Percentiles rank a stretch among this genome's conserved stretches.
Evolutionary conservation across 1,284 basidiomycete genomes (phyloP).

Genomic region (Apiotrichum gracile): DNA sequence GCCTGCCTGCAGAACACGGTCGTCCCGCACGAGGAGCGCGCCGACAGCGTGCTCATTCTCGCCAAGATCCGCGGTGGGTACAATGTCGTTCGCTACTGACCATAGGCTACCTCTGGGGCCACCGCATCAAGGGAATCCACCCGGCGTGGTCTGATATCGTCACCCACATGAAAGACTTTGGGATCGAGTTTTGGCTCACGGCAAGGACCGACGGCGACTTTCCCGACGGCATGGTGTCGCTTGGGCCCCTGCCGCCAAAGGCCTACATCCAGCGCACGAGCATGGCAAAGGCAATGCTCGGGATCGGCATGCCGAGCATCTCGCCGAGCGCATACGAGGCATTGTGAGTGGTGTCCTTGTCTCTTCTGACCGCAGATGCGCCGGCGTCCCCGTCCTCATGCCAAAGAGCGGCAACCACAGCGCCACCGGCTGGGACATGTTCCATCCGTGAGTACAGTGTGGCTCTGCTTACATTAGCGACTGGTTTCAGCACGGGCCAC

Average conservation of each 20-base stretch:
- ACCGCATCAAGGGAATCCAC: not conserved
- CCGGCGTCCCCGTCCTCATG: constrained; percentile 42
- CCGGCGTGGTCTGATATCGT: not conserved
- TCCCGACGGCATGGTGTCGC: constrained; percentile 20
- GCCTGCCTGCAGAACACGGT: constrained; percentile 26
- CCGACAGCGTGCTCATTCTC: constrained; percentile 35
- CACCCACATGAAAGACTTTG: not conserved
- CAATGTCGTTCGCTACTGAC: not conserved
- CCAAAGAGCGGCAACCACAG: constrained; percentile 23
- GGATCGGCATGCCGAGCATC: constrained; percentile 37
- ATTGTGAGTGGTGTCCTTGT: not conserved
- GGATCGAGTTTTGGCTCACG: constrained; percentile 27
- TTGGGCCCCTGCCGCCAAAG: constrained; percentile 21
- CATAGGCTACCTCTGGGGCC: not conserved
- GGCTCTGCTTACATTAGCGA: not conserved
- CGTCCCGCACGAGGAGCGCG: constrained; percentile 24
- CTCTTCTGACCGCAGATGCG: constrained; percentile 12
- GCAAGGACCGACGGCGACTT: constrained; percentile 22
- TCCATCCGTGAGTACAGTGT: not conserved
- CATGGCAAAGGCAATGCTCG: constrained; percentile 33
- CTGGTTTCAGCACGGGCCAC: constrained; percentile 37
- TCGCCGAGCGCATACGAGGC: constrained; percentile 34
- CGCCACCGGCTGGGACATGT: not conserved
- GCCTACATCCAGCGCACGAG: constrained; percentile 32
- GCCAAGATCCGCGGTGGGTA: constrained; percentile 22